Conservation (phyloP, 495 filamentous ascomycete genomes). For the Aspergillus bertholletiae region DNA sequence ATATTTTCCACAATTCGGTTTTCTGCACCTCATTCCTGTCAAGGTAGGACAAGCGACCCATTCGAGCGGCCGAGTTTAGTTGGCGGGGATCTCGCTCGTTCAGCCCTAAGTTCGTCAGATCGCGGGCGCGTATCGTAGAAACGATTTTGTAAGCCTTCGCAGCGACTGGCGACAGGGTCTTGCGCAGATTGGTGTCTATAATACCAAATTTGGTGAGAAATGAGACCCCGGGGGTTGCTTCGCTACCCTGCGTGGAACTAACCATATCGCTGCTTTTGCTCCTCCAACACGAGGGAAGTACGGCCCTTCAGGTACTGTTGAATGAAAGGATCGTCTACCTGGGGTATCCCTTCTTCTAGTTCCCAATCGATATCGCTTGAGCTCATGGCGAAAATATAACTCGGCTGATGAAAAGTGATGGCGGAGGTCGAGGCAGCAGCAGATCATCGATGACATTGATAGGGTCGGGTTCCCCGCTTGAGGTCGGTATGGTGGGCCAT, state of each 20-base stretch:
- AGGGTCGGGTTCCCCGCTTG: neutral
- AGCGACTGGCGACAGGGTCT: slow-evolving; percentile 71
- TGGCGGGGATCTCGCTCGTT: slow-evolving; percentile 24
- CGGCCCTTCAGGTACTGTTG: slow-evolving; percentile 74
- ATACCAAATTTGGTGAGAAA: neutral
- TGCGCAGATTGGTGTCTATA: slow-evolving; percentile 40
- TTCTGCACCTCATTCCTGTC: slow-evolving; percentile 76
- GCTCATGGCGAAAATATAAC: slow-evolving; percentile 11
- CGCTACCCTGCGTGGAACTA: slow-evolving; percentile 14
- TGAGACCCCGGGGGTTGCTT: neutral
- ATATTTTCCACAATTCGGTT: slow-evolving; percentile 81
- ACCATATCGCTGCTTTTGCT: slow-evolving; percentile 82
- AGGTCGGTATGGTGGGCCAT: neutral
- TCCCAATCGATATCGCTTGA: slow-evolving; percentile 40
- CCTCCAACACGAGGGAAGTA: slow-evolving; percentile 72
- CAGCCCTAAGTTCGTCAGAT: slow-evolving; percentile 65
- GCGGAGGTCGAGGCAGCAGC: neutral
- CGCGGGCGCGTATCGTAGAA: slow-evolving; percentile 69
- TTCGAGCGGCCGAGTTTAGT: neutral
- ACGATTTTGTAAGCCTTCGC: slow-evolving; percentile 74
- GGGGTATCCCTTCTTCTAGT: slow-evolving; percentile 47
- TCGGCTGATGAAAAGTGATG: neutral
- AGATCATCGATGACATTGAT: neutral
- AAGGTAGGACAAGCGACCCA: slow-evolving; percentile 28
- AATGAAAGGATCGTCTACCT: slow-evolving; percentile 67